Conservation (phyloP, 257 asterid species). For the Nicotiana attenuata region DNA sequence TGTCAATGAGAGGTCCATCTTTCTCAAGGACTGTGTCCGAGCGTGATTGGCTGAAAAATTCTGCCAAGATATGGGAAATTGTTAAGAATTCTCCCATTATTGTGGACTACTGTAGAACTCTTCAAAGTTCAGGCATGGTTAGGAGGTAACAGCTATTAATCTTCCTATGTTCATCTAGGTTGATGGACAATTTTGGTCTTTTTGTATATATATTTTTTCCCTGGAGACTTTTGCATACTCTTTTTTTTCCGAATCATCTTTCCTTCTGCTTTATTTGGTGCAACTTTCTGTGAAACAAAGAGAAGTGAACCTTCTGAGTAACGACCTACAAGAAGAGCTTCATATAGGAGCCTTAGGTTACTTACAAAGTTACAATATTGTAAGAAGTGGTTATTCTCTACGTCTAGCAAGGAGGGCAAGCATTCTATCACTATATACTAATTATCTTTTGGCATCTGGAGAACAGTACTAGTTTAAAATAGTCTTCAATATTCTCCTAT, state of each 20-base stretch:
- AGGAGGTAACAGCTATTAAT: slow-evolving; percentile 38
- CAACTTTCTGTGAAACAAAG: neutral
- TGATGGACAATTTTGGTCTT: neutral
- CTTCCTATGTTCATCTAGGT: neutral
- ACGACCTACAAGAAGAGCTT: too few relatives aligned
- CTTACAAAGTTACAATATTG: too few relatives aligned
- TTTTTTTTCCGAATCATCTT: neutral
- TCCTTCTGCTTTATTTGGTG: neutral
- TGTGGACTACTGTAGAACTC: slow-evolving; percentile 59
- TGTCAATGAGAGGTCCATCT: slow-evolving; percentile 62
- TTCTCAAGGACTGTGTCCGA: slow-evolving; percentile 82
- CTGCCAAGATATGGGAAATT: slow-evolving; percentile 89
- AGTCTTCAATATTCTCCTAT: too few relatives aligned
- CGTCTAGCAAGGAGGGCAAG: too few relatives aligned
- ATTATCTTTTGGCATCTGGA: too few relatives aligned
- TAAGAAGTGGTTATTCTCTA: too few relatives aligned
- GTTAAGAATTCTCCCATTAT: slow-evolving; percentile 55
- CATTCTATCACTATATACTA: too few relatives aligned
- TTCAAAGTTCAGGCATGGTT: slow-evolving; percentile 64
- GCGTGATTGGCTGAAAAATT: slow-evolving; percentile 95
- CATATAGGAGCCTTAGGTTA: too few relatives aligned
- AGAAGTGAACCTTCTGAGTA: neutral
- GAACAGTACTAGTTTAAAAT: too few relatives aligned
- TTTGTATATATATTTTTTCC: too few relatives aligned
- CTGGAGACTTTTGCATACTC: neutral